phyloP scores from a whole-genome alignment of 129 eudicot genomes.

The Chrysanthemum makinoi region DNA sequence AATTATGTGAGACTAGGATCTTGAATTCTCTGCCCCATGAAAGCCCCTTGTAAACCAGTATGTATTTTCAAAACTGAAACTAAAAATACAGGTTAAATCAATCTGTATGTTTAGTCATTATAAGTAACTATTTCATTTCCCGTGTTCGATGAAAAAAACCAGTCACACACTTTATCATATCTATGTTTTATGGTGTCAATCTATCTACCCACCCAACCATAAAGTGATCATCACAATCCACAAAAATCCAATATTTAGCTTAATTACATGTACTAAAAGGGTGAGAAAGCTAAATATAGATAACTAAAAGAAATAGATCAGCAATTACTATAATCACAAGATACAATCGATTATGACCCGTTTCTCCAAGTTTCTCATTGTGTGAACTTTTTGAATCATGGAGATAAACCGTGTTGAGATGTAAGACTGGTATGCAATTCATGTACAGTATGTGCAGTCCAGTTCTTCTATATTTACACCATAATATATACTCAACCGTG shows the following conservation, averaged over 20 bases:
- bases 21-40: too few species aligned
- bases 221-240: background rate
- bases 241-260: background rate
- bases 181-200: too few species aligned
- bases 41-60: too few species aligned
- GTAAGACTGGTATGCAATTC: slow-evolving; percentile 7
- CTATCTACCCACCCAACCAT: too few species aligned
- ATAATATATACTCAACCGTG: slow-evolving; percentile 21
- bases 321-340: background rate
- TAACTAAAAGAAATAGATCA: background rate
- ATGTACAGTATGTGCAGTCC: slow-evolving; percentile 23
- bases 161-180: too few species aligned
- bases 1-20: too few species aligned
- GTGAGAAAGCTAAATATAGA: background rate
- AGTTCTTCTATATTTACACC: slow-evolving; percentile 15
- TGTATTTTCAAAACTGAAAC: too few species aligned
- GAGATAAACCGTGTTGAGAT: slow-evolving; percentile 17
- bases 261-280: background rate
- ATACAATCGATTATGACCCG: slow-evolving; percentile 15
- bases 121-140: too few species aligned
- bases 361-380: slow-evolving; percentile 21
- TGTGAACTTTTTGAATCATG: slow-evolving; percentile 2
- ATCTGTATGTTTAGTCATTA: too few species aligned
- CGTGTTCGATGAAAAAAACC: too few species aligned
- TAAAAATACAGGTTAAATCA: too few species aligned